A percentile compares a stretch with the other conserved stretches of the same genome.
These are phyloP conservation scores for Glonium stellatum DNA, from an alignment of 495 filamentous ascomycete species.

Conservation along the genomic window DNA sequence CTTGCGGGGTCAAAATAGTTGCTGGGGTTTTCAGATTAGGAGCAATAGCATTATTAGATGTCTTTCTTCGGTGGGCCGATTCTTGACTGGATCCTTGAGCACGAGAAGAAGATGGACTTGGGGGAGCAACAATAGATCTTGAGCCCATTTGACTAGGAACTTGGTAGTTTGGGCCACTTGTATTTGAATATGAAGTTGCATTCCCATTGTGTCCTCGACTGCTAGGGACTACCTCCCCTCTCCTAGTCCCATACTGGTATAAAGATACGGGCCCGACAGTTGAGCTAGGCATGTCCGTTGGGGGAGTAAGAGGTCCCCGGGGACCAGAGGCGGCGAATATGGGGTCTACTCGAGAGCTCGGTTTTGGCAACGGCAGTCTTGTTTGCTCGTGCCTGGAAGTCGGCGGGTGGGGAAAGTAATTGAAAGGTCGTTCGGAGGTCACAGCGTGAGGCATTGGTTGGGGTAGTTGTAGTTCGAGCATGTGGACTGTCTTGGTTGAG, in stretches of 20 bases:
- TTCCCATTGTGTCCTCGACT: background rate
- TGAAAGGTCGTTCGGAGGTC: constrained; percentile 19
- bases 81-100: constrained; percentile 10
- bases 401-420: constrained; percentile 20
- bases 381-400: constrained; percentile 3
- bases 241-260: constrained; percentile 9
- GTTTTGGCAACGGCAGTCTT: constrained; percentile 15
- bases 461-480: constrained; percentile 28
- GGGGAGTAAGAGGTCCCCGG: constrained; percentile 19
- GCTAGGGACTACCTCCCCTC: constrained; percentile 8
- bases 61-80: constrained; percentile 7
- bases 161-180: background rate
- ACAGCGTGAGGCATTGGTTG: constrained; percentile 30
- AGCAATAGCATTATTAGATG: constrained; percentile 15
- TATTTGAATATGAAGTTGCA: background rate
- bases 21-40: constrained; percentile 25
- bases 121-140: background rate
- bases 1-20: constrained; percentile 25
- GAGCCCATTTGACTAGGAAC: background rate
- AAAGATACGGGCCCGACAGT: constrained; percentile 20
- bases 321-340: constrained; percentile 2
- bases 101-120: constrained; percentile 9
- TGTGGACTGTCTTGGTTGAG: constrained; percentile 6
- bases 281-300: constrained; percentile 13
- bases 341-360: constrained; percentile 5